These are phyloP conservation scores for Lichina pygmaea DNA, from an alignment of 495 filamentous ascomycete genomes.

Conservation along the genomic window DNA sequence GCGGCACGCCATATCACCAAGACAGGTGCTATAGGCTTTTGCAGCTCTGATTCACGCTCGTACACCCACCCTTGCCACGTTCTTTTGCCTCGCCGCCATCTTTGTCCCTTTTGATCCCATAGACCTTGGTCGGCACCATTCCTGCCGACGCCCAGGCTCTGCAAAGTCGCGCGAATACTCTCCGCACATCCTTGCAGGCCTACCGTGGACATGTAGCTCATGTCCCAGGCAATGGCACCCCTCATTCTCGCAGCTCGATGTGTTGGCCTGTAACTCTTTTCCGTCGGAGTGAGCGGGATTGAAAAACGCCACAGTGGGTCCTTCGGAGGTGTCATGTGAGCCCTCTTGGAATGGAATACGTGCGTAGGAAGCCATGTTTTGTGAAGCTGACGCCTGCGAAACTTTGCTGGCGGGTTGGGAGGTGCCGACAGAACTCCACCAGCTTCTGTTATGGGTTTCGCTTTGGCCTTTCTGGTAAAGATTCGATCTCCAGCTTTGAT, in stretches of 20 bases:
- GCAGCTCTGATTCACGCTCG: constrained; percentile 21
- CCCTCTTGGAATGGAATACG: constrained; percentile 77
- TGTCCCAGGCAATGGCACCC: constrained; percentile 66
- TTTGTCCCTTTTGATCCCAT: constrained; percentile 31
- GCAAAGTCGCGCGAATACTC: constrained; percentile 36
- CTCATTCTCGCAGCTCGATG: constrained; percentile 51
- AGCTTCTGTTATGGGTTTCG: not conserved
- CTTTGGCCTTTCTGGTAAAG: not conserved
- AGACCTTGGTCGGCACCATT: constrained; percentile 13
- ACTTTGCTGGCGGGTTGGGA: constrained; percentile 37
- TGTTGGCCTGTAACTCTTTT: constrained; percentile 70
- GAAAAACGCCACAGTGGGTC: constrained; percentile 75
- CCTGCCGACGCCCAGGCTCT: constrained; percentile 29
- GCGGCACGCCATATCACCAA: constrained; percentile 38
- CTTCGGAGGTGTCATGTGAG: constrained; percentile 54
- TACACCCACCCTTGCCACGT: constrained; percentile 39
- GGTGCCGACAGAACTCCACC: constrained; percentile 29
- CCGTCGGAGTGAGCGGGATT: constrained; percentile 54
- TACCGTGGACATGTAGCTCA: constrained; percentile 81
- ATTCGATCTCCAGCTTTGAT: not conserved
- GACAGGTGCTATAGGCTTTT: constrained; percentile 43
- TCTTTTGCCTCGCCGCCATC: constrained; percentile 51
- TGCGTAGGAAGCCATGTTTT: constrained; percentile 95
- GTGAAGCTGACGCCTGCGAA: constrained; percentile 56
- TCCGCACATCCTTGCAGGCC: constrained; percentile 39